A percentile compares a stretch with the other conserved stretches of the same genome.
Evolutionary conservation across 2,329 filamentous ascomycete genomes (phyloP).

Genomic region (Fusarium odoratissimum): DNA sequence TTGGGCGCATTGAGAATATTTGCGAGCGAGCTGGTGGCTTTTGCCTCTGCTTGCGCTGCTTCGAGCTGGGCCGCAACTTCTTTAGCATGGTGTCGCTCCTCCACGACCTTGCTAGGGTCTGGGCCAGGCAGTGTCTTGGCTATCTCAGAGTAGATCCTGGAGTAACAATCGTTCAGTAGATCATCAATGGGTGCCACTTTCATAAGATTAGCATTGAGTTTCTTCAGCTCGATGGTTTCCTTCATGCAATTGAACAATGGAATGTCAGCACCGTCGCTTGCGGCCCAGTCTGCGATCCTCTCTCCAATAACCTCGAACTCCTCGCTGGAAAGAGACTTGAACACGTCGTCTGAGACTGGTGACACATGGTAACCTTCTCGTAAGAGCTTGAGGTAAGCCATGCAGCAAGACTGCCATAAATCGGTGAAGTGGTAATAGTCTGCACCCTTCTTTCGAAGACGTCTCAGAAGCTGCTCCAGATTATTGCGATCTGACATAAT

Average conservation of each 20-base stretch:
- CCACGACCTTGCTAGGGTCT: slow-evolving; percentile 60
- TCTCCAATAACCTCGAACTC: slow-evolving; percentile 69
- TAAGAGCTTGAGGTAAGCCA: slow-evolving; percentile 65
- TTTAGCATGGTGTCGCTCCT: slow-evolving; percentile 57
- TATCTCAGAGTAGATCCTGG: slow-evolving; percentile 76
- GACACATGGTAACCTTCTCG: slow-evolving; percentile 61
- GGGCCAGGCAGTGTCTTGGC: slow-evolving; percentile 67
- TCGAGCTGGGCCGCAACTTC: slow-evolving; percentile 55
- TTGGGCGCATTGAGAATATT: slow-evolving; percentile 58
- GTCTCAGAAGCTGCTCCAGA: slow-evolving; percentile 81
- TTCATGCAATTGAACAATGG: slow-evolving; percentile 65
- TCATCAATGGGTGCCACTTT: slow-evolving; percentile 90
- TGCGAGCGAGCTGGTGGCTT: slow-evolving; percentile 53
- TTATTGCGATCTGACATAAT: slow-evolving; percentile 79
- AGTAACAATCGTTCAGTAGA: slow-evolving; percentile 91
- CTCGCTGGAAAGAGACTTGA: slow-evolving; percentile 64
- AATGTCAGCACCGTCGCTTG: slow-evolving; percentile 52
- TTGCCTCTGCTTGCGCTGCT: slow-evolving; percentile 49
- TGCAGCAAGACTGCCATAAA: slow-evolving; percentile 68
- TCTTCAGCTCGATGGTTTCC: slow-evolving; percentile 69
- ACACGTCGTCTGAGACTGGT: slow-evolving; percentile 63
- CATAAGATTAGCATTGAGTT: slow-evolving; percentile 87
- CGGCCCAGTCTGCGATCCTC: slow-evolving; percentile 66
- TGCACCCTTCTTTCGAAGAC: slow-evolving; percentile 82
- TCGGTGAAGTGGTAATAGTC: slow-evolving; percentile 76